These are phyloP conservation scores for Kodamaea kaohsiungensis DNA, from an alignment of 805 yeast species.

Conservation along the genomic window DNA sequence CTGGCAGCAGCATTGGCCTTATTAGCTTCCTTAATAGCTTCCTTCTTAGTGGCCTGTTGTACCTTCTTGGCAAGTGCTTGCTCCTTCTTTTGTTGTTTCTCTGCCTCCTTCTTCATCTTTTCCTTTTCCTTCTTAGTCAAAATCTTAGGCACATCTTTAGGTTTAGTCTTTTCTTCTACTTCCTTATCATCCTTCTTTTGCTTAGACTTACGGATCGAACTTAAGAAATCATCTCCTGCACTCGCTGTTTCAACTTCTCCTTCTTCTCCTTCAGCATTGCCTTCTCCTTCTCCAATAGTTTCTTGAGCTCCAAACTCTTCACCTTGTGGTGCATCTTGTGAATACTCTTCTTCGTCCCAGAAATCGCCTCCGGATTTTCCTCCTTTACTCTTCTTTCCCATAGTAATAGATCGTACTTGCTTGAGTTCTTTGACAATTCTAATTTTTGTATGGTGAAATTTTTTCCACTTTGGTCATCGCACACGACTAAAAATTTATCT, in stretches of 20 bases:
- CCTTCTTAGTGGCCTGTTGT: conserved; percentile 60
- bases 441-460: conserved; percentile 12
- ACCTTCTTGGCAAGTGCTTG: conserved; percentile 83
- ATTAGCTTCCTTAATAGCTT: conserved; percentile 52
- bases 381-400: conserved; percentile 59
- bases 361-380: conserved; percentile 64
- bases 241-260: conserved; percentile 22
- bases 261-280: conserved; percentile 29
- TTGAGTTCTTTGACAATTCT: neutral
- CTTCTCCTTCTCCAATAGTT: conserved; percentile 23
- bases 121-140: conserved; percentile 93
- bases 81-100: conserved; percentile 88
- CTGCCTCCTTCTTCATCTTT: conserved; percentile 91
- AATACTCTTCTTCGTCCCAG: conserved; percentile 79
- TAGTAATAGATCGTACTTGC: conserved; percentile 15
- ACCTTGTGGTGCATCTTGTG: conserved; percentile 36
- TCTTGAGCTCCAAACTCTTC: conserved; percentile 36
- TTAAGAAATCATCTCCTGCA: conserved; percentile 66
- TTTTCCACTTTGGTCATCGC: conserved; percentile 16
- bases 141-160: conserved; percentile 63
- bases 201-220: conserved; percentile 78
- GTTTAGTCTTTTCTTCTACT: conserved; percentile 54
- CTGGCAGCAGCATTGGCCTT: conserved; percentile 44
- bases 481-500: conserved; percentile 16
- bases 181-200: conserved; percentile 72